Evolutionary conservation across 768 basidiomycete genomes (phyloP), one percentile per base, ranked within the genome.

Genomic region (Xerocomus spinulosus): DNA sequence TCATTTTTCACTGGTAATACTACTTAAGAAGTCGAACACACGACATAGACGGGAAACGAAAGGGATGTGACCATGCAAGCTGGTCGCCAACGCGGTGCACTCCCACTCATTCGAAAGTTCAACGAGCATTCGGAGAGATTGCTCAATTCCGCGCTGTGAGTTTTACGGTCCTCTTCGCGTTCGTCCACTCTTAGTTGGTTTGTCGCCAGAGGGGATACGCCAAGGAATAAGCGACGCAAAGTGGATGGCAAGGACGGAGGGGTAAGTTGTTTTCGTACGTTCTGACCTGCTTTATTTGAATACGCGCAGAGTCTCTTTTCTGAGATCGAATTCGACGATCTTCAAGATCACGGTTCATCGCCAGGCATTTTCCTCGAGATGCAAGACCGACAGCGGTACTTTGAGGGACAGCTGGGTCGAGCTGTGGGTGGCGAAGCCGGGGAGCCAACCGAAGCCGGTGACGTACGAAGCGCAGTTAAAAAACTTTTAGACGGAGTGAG

Each of bases 81-180:
- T 13, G 96, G 96, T 14, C 79, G 85, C 59, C 88, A 96, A 64
- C 78, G 83, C 42, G 86, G 84, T 29, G 87, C 90, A 12, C 68
- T 99, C 20, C 96, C 96, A 0, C 76, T 98, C 39, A 98, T 99
- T 54, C 79, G 95, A 41, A 89, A 94, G 63, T 98, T 99, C 70
- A 99, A 98, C 59, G 92, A 97, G 60, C 96, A 99, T 66, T 96
- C 92, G 1, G 92, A 95, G 56, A 72, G 92, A 55, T 71, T 97
- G 9, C 71, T 98, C 13, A 85, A 87, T 49, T 83, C 89, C 35
- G 85, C 87, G 5, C 59, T 91, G 88, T 87, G 60, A 56, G 73
- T 61, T n/a, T 8, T 13, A 15, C 3, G 7, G 66, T 55, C 38
- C 30, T 26, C 15, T 29, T 45, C 23, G 17, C 34, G 10, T 23